These are phyloP conservation scores for Exophiala mesophila DNA, from an alignment of 2,329 filamentous ascomycete species.

Conservation along the genomic window DNA sequence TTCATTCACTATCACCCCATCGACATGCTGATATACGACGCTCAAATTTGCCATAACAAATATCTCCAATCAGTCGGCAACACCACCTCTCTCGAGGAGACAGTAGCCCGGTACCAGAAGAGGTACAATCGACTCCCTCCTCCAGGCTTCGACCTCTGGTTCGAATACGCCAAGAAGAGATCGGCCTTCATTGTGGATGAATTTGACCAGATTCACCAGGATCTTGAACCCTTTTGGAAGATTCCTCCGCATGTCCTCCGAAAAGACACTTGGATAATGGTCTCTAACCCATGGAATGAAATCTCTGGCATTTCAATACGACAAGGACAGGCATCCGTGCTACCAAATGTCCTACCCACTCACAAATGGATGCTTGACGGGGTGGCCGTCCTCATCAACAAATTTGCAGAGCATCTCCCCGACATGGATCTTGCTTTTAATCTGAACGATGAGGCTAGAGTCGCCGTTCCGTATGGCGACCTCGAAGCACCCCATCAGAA, in stretches of 20 bases:
- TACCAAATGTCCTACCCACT: constrained; percentile 49
- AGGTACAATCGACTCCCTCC: constrained; percentile 53
- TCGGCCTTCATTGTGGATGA: constrained; percentile 55
- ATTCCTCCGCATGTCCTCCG: constrained; percentile 49
- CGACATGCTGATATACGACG: constrained; percentile 50
- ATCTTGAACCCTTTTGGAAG: constrained; percentile 53
- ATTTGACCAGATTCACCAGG: constrained; percentile 55
- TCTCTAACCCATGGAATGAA: constrained; percentile 52
- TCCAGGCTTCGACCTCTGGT: constrained; percentile 58
- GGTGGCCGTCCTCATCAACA: constrained; percentile 49
- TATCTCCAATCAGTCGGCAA: constrained; percentile 46
- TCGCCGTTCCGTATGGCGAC: constrained; percentile 49
- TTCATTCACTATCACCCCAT: constrained; percentile 50
- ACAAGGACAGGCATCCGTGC: constrained; percentile 47
- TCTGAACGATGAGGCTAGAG: constrained; percentile 56
- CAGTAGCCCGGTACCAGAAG: constrained; percentile 47
- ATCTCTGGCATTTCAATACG: constrained; percentile 54
- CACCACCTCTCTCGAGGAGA: constrained; percentile 46
- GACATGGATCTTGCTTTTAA: constrained; percentile 63
- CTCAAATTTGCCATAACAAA: constrained; percentile 42
- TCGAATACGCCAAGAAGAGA: constrained; percentile 49
- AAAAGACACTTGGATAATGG: constrained; percentile 48
- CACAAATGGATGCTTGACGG: constrained; percentile 57
- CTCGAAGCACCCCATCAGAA: constrained; percentile 35
- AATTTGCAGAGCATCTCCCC: constrained; percentile 51